Base-by-base conservation (phyloP, 768 basidiomycete genomes). In the Calocera viscosa region DNA sequence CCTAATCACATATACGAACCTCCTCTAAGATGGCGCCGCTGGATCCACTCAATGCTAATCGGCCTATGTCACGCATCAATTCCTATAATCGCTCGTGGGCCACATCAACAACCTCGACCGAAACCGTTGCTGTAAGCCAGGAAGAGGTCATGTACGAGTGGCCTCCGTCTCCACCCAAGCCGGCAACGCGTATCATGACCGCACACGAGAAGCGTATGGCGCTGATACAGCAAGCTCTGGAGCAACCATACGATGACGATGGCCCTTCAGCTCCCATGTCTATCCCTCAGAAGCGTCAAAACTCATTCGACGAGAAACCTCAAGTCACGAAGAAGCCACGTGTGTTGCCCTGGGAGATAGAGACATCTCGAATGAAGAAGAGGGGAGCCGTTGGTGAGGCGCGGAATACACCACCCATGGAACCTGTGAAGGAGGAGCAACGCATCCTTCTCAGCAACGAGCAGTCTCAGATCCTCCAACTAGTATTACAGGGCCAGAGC, bases 391-490 rank as follows among this genome's bases (percentile, higher is more conserved):
- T 60, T 2, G 53, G 26, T 19, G 53, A 60, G 16, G 53, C 26
- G 53, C 14, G 53, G 19, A 16, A 16, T 60, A 32, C 30, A 11
- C 53, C 24, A 10, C 24, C 24, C 5, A 10, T 32, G 24, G 53
- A 60, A 32, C 11, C 53, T 14, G 30, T 5, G 53, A 32, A 60
- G 19, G 53, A 60, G 53, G 73, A 72, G 68, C 76, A 77, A 53
- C 76, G 76, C 69, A 74, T 93, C 22, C 82, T 84, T 69, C 80
- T 98, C 67, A 95, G 93, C 75, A 77, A 82, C 68, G 94, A 98
- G 73, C 96, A 99, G 76, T 86, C 80, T 64, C 83, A 88, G 68
- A 90, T 99, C 63, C 78, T 96, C 68, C 81, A 83, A 67, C 80
- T 96, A 38, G 94, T 94, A 0, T 78, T 86, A 35, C 79, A 83